Conservation (phyloP, 176 grass and related monocot genomes). For the Pontederia paniculata region DNA sequence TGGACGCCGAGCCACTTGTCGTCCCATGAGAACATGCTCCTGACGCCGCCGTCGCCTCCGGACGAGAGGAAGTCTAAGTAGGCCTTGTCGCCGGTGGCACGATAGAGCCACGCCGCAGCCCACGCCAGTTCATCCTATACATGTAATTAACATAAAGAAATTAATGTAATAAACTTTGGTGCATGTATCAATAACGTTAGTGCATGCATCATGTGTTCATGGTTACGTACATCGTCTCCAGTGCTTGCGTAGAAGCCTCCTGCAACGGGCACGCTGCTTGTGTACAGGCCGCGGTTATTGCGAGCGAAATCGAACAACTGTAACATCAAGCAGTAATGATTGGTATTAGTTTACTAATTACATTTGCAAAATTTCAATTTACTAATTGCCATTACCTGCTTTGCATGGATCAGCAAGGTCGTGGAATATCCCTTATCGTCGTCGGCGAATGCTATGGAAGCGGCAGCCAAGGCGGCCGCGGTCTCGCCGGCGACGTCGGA, state of each 20-base stretch:
- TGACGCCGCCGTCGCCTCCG: constrained; percentile 26
- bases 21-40: constrained; percentile 36
- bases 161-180: too few species aligned
- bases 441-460: constrained; percentile 30
- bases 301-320: constrained; percentile 61
- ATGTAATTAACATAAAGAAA: not conserved
- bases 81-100: constrained; percentile 32
- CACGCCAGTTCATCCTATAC: constrained; percentile 74
- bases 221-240: constrained; percentile 41
- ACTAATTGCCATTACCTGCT: too few species aligned
- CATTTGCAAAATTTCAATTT: too few species aligned
- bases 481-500: constrained; percentile 78
- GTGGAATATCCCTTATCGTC: constrained; percentile 10
- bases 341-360: too few species aligned
- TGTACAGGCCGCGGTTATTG: constrained; percentile 49
- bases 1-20: constrained; percentile 70
- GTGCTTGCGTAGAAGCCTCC: constrained; percentile 44
- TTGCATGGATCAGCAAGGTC: constrained; percentile 40
- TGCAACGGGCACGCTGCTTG: constrained; percentile 39
- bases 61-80: constrained; percentile 31
- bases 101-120: constrained; percentile 58
- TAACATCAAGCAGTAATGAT: not conserved
- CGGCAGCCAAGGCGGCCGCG: constrained; percentile 43
- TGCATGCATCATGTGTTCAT: not conserved
- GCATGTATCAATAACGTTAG: too few species aligned